Percentiles rank a stretch among this genome's conserved stretches.
phyloP scores from a whole-genome alignment of 345 rosid genomes.

The Eucalyptus sp. region DNA sequence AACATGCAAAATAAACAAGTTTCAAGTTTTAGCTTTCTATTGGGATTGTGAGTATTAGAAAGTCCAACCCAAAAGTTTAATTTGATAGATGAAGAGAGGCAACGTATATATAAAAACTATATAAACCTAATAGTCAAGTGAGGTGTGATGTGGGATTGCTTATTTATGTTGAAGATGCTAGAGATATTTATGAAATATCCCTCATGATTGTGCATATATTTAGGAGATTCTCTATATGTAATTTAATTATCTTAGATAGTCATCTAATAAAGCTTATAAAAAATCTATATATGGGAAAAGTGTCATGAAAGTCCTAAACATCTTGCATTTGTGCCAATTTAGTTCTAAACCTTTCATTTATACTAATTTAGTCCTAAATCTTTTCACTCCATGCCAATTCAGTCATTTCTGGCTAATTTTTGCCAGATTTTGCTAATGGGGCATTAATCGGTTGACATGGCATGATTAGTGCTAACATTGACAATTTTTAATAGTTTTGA shows the following conservation, averaged over 20 bases:
- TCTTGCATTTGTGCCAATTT: too few relatives aligned
- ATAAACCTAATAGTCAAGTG: not conserved
- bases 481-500: too few relatives aligned
- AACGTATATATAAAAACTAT: not conserved
- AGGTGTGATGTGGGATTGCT: not conserved
- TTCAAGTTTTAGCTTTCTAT: not conserved
- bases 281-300: too few relatives aligned
- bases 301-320: too few relatives aligned
- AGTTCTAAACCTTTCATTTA: too few relatives aligned
- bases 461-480: accelerated
- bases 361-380: too few relatives aligned
- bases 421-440: accelerated
- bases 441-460: too few relatives aligned
- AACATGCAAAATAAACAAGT: not conserved
- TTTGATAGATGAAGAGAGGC: not conserved
- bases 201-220: not conserved
- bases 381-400: too few relatives aligned
- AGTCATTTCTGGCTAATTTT: too few relatives aligned
- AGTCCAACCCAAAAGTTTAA: not conserved
- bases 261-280: not conserved
- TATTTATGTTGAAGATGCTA: not conserved
- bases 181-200: not conserved
- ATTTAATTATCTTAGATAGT: not conserved
- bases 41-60: not conserved
- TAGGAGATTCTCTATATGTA: not conserved